These are phyloP conservation scores for Naegleria fowleri DNA, from an alignment of 208 protist species.

Conservation along the genomic window DNA sequence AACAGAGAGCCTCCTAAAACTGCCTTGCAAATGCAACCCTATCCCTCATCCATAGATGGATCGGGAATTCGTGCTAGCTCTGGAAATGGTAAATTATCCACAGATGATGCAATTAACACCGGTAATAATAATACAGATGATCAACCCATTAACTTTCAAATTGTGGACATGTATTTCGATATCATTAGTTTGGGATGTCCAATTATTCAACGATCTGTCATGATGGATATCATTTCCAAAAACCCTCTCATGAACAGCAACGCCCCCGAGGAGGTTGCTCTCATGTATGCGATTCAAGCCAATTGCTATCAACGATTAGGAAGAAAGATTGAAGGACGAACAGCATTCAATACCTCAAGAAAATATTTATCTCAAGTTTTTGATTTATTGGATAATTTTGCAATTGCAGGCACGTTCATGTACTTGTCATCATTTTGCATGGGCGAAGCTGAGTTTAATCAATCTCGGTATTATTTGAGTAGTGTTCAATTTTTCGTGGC, in stretches of 20 bases:
- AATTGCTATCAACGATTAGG: slow-evolving; percentile 3
- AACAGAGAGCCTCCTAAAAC: neutral
- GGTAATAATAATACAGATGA: neutral
- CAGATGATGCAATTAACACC: neutral
- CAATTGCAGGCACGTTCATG: neutral
- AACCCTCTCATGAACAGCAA: neutral
- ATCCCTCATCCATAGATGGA: neutral
- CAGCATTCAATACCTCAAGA: neutral
- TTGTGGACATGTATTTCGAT: neutral
- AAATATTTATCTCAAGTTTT: neutral
- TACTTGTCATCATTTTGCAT: neutral
- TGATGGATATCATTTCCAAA: neutral
- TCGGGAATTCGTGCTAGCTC: no score
- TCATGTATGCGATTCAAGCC: neutral
- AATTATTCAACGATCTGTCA: neutral
- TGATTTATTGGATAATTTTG: neutral
- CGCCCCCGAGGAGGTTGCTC: neutral
- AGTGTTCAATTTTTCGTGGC: neutral
- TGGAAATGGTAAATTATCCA: neutral
- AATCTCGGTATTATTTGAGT: neutral
- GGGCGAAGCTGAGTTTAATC: neutral
- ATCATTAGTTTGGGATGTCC: neutral
- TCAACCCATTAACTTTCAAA: neutral
- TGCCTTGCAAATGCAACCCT: neutral
- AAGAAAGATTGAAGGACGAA: neutral